Percentiles rank a stretch among this genome's conserved stretches.
phyloP scores from a whole-genome alignment of 805 yeast genomes.

The Wickerhamiella australiensis region DNA sequence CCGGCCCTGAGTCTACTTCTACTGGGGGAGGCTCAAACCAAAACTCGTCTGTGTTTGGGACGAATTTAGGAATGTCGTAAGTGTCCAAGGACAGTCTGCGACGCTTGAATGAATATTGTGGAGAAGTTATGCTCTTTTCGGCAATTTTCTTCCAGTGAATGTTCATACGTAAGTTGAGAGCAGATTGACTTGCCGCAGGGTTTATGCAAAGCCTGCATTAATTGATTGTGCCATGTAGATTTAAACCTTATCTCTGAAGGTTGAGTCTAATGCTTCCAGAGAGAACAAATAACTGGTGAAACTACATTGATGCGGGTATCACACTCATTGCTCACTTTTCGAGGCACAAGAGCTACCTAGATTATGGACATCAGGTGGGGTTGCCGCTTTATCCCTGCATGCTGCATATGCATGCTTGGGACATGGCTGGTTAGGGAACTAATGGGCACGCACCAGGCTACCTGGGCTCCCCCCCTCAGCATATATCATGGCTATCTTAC shows the following conservation, averaged over 20 bases:
- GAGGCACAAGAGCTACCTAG: too few species aligned
- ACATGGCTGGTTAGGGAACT: too few species aligned
- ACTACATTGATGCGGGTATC: too few species aligned
- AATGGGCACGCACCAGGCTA: too few species aligned
- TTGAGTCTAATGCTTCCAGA: not conserved
- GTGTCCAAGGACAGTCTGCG: conserved; percentile 6
- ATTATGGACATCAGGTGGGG: too few species aligned
- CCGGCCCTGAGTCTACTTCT: not conserved
- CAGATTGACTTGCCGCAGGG: not conserved
- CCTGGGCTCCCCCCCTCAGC: too few species aligned
- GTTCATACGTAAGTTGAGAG: not conserved
- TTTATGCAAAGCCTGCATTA: not conserved
- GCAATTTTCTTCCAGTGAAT: conserved; percentile 2
- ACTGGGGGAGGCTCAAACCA: conserved; percentile 10
- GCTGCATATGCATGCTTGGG: too few species aligned
- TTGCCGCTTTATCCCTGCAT: too few species aligned
- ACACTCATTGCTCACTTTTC: too few species aligned
- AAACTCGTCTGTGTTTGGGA: not conserved
- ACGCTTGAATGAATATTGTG: conserved; percentile 5
- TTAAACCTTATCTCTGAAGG: not conserved
- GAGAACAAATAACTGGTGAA: not conserved
- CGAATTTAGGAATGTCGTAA: conserved; percentile 8
- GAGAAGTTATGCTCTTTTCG: conserved; percentile 3
- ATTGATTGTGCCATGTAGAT: not conserved
- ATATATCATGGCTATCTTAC: too few species aligned